Conservation (phyloP, 352 stramenopile species). For the Globisporangium uncinulatum region DNA sequence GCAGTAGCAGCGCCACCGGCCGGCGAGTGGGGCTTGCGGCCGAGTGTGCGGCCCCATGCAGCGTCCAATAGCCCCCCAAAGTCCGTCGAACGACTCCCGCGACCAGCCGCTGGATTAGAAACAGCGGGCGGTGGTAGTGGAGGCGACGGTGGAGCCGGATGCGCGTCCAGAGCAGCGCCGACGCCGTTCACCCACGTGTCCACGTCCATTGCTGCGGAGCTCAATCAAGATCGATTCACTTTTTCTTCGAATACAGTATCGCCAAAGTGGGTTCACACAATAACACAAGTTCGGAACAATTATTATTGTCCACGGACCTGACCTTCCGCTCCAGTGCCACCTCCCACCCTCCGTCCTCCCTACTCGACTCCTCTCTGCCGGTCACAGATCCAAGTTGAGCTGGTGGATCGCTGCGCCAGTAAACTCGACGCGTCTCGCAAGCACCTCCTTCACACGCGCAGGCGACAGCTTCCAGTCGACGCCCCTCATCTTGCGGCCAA, state of each 20-base stretch:
- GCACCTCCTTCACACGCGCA: constrained; percentile 65
- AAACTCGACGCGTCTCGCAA: constrained; percentile 79
- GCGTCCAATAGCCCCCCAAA: too few species aligned
- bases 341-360: background rate
- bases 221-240: too few species aligned
- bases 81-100: too few species aligned
- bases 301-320: too few species aligned
- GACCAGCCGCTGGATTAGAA: background rate
- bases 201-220: constrained; percentile 14
- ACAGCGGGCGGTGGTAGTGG: background rate
- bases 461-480: constrained; percentile 62
- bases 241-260: too few species aligned
- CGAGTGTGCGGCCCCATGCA: constrained; percentile 60
- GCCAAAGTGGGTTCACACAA: background rate
- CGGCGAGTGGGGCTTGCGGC: constrained; percentile 3
- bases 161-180: background rate
- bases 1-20: constrained; percentile 22
- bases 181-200: constrained; percentile 11
- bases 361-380: too few species aligned
- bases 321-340: background rate
- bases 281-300: background rate
- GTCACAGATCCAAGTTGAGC: constrained; percentile 30
- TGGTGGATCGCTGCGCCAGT: constrained; percentile 57
- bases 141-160: too few species aligned
- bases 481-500: constrained; percentile 55